These are phyloP conservation scores for Ehretia macrophylla DNA, from an alignment of 257 asterid species.

Conservation along the genomic window DNA sequence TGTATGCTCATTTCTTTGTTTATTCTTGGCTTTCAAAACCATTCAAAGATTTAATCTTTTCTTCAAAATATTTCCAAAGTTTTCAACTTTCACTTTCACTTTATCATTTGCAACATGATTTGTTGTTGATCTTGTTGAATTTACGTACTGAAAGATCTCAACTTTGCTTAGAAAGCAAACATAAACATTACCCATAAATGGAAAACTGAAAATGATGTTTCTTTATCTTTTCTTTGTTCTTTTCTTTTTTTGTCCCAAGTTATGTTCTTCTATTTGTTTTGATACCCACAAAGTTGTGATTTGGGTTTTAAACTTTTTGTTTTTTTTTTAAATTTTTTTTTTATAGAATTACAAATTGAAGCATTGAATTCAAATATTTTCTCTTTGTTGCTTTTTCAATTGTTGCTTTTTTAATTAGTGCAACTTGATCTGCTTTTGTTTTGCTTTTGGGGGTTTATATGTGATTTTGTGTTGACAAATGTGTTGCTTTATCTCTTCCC, in stretches of 20 bases:
- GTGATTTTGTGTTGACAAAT: conserved; percentile 39
- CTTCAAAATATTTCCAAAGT: conserved; percentile 11
- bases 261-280: background rate
- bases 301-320: conserved; percentile 2
- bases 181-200: background rate
- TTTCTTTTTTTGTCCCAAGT: background rate
- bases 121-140: background rate
- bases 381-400: conserved; percentile 4
- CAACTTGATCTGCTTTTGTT: conserved; percentile 41
- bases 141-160: background rate
- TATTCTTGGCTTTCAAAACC: conserved; percentile 7
- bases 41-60: conserved; percentile 27
- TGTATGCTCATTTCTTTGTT: no score
- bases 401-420: conserved; percentile 10
- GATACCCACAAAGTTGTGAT: background rate
- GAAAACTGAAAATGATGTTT: background rate
- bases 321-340: background rate
- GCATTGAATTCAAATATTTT: conserved; percentile 13
- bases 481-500: conserved; percentile 16
- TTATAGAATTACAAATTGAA: conserved; percentile 4
- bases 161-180: conserved; percentile 6
- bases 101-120: background rate
- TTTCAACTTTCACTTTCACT: conserved; percentile 11
- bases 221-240: background rate
- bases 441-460: conserved; percentile 35